Conservation (phyloP, 139 green algal genomes). For the Pleodorina starrii region DNA sequence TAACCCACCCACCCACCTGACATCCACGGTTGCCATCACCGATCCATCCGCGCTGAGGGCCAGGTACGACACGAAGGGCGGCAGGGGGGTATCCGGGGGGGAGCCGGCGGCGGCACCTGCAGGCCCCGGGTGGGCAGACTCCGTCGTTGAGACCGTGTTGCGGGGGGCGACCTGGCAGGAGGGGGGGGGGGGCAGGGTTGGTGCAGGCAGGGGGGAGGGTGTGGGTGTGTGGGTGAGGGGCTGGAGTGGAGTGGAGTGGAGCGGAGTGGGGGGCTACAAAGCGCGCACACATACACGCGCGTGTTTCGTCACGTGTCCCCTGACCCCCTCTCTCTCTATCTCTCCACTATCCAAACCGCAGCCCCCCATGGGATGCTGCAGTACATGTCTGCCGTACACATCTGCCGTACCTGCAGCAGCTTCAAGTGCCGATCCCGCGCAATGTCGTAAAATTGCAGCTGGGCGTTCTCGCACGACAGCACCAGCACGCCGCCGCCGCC, state of each 20-base stretch:
- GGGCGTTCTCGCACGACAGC: slow-evolving; percentile 66
- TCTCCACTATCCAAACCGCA: too few species aligned
- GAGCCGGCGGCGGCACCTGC: not conserved
- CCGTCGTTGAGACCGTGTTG: slow-evolving; percentile 68
- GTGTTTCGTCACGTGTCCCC: too few species aligned
- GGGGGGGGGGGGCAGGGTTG: too few species aligned
- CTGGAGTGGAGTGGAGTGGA: too few species aligned
- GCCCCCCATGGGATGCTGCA: too few species aligned
- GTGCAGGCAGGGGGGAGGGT: too few species aligned
- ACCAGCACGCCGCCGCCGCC: slow-evolving; percentile 61
- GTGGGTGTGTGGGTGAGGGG: too few species aligned
- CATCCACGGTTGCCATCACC: slow-evolving; percentile 74
- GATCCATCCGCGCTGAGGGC: slow-evolving; percentile 64
- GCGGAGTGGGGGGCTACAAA: too few species aligned
- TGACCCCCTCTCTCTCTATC: too few species aligned
- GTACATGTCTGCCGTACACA: too few species aligned
- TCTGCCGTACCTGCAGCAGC: slow-evolving; percentile 65
- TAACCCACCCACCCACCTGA: slow-evolving; percentile 59
- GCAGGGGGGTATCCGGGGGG: not conserved
- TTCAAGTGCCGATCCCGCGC: slow-evolving; percentile 65
- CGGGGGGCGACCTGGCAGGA: slow-evolving; percentile 60
- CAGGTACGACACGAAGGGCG: slow-evolving; percentile 62
- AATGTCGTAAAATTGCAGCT: slow-evolving; percentile 83
- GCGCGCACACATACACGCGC: too few species aligned
- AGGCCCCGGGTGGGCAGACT: too few species aligned